phyloP scores from a whole-genome alignment of 106 monocot genomes.

The Dendrobium chrysotoxum region DNA sequence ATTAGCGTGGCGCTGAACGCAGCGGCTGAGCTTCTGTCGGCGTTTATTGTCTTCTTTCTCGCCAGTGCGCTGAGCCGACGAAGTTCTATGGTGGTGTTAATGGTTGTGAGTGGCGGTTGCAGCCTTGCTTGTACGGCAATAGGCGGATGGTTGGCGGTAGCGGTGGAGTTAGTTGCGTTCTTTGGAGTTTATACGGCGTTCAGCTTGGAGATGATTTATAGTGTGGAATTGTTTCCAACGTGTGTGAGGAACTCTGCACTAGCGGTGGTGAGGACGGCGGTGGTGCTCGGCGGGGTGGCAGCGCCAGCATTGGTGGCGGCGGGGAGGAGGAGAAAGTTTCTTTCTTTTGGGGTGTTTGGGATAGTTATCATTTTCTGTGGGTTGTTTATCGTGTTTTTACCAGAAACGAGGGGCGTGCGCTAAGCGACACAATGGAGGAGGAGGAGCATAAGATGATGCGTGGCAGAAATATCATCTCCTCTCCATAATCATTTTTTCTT shows the following conservation, averaged over 20 bases:
- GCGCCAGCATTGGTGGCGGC: slow-evolving; percentile 24
- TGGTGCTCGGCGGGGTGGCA: slow-evolving; percentile 18
- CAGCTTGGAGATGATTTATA: slow-evolving; percentile 14
- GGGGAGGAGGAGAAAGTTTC: slow-evolving; percentile 13
- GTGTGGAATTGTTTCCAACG: slow-evolving; percentile 24
- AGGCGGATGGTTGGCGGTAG: not conserved
- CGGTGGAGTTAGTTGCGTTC: slow-evolving; percentile 11
- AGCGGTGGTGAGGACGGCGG: slow-evolving; percentile 21
- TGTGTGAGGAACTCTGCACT: slow-evolving; percentile 24
- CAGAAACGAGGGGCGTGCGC: slow-evolving; percentile 9
- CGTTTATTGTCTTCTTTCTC: slow-evolving; percentile 10
- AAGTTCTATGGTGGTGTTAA: slow-evolving; percentile 10
- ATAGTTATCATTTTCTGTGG: slow-evolving; percentile 12
- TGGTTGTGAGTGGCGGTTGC: slow-evolving; percentile 11
- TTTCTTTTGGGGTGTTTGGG: slow-evolving; percentile 6
- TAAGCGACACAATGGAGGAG: slow-evolving; percentile 19
- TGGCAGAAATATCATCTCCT: too few species aligned
- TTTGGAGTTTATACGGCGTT: slow-evolving; percentile 7
- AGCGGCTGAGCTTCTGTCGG: slow-evolving; percentile 4
- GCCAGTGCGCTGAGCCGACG: slow-evolving; percentile 10
- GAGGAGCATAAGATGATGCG: slow-evolving; percentile 6
- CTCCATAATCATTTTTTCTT: too few species aligned
- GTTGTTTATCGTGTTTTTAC: slow-evolving; percentile 5
- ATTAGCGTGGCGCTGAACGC: slow-evolving; percentile 8
- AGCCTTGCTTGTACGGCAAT: slow-evolving; percentile 12